Conservation (phyloP, 2,329 filamentous ascomycete species). For the Apiospora phragmitis region DNA sequence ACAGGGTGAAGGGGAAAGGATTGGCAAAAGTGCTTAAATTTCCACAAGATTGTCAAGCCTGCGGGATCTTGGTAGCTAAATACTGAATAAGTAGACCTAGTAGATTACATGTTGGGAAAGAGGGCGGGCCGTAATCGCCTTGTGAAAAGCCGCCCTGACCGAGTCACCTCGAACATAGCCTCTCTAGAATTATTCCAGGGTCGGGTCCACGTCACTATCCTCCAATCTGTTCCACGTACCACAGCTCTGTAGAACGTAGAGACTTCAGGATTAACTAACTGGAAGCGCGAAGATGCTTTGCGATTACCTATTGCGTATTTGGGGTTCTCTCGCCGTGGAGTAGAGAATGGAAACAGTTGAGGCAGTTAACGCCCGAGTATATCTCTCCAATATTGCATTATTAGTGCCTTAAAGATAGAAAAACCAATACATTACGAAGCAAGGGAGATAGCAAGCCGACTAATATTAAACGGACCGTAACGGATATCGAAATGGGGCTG, state of each 20-base stretch:
- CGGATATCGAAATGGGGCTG: not conserved
- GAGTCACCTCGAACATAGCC: not conserved
- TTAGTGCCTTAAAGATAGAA: not conserved
- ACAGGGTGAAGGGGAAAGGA: too few species aligned
- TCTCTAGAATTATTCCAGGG: not conserved
- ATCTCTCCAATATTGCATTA: not conserved
- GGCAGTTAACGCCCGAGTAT: not conserved
- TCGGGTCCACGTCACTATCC: not conserved
- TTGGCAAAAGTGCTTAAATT: not conserved
- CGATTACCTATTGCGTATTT: not conserved
- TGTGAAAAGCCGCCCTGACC: not conserved
- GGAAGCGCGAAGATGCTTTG: not conserved
- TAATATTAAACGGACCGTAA: not conserved
- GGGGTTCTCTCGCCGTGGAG: not conserved
- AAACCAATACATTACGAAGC: not conserved
- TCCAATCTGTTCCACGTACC: not conserved
- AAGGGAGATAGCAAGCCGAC: not conserved
- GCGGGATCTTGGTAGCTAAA: not conserved
- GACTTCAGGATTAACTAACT: not conserved
- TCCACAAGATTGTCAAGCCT: not conserved
- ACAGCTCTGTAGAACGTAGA: not conserved
- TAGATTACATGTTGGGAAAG: not conserved
- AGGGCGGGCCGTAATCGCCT: not conserved
- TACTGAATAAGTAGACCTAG: not conserved
- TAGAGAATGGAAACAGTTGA: not conserved